Base-by-base conservation (phyloP, 2,329 filamentous ascomycete genomes). In the Tolypocladium album region DNA sequence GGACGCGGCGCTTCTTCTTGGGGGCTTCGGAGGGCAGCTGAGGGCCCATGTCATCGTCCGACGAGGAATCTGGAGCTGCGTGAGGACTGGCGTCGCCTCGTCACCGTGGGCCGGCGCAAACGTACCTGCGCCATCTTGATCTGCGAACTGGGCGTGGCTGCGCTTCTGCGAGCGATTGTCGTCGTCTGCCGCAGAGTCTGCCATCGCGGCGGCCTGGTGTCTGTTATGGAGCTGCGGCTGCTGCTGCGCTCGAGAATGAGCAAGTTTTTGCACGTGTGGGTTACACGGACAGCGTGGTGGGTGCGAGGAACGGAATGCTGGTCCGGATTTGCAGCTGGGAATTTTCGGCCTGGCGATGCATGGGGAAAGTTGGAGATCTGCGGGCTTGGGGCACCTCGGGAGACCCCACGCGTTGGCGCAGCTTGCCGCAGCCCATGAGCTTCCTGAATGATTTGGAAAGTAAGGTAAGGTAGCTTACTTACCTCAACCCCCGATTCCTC, bases 1-100 rank as follows among this genome's bases (percentile, higher is more conserved):
- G 85, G 67, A 90, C 90, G 67, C 92, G 85, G 64, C 90, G 87
- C 78, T 96, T 97, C 82, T 95, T 96, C 79, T 93, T 93, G 59
- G 86, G 89, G 2, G 87, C 87, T 57, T 87, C 83, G 2, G 91
- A 88, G 52, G 94, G 93, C 38, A 97, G 83, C 67, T 93, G 88
- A 36, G 94, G 94, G 52, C 94, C 94, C 78, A 97, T 94, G 71
- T 96, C 92, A 76, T 97, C 92, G 68, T 91, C 89, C 5, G 89
- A 93, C 42, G 90, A 95, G 68, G 82, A 85, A 58, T 84, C 85
- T 82, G 60, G 63, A 39, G 45, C 59, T 34, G 34, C 45, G 61
- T 70, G 45, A 57, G 58, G 31, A 43, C 27, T 27, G 4, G 8
- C 27, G 11, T 34, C 17, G 27, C 17, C 34, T 36, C 47, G 17